These are phyloP conservation scores for Picochlorum sp. DNA, from an alignment of 139 green algal species.

Conservation along the genomic window DNA sequence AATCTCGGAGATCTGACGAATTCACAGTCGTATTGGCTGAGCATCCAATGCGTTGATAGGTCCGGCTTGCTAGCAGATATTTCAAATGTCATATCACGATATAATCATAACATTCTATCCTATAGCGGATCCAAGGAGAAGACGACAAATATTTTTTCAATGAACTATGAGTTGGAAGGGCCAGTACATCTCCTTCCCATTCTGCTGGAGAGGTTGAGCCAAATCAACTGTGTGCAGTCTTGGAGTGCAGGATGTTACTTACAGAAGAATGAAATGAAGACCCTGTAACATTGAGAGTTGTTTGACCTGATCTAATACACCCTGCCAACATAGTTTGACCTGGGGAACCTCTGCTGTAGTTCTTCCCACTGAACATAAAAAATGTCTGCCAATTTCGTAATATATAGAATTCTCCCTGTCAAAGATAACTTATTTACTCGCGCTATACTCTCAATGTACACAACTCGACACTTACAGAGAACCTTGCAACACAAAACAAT, in stretches of 20 bases:
- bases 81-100: constrained; percentile 30
- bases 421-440: constrained; percentile 63
- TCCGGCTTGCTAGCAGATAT: constrained; percentile 47
- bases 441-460: constrained; percentile 87
- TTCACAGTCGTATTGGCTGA: constrained; percentile 17
- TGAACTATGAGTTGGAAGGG: constrained; percentile 32
- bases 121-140: constrained; percentile 22
- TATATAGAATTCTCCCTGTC: constrained; percentile 76
- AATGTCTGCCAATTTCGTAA: constrained; percentile 46
- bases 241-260: constrained; percentile 17
- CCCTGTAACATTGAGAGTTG: background rate
- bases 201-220: constrained; percentile 16
- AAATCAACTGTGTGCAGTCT: constrained; percentile 8
- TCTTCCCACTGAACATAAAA: constrained; percentile 72
- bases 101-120: constrained; percentile 41
- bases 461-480: constrained; percentile 40
- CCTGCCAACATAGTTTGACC: constrained; percentile 49
- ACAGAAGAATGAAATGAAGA: background rate
- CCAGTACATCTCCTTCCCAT: background rate
- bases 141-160: constrained; percentile 21
- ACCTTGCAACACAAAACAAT: constrained; percentile 49
- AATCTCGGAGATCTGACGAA: background rate
- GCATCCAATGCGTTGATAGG: constrained; percentile 37
- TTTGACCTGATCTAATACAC: constrained; percentile 41
- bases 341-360: constrained; percentile 41